Base-by-base conservation (phyloP, 2,329 filamentous ascomycete species). In the Stagonosporopsis tanaceti region DNA sequence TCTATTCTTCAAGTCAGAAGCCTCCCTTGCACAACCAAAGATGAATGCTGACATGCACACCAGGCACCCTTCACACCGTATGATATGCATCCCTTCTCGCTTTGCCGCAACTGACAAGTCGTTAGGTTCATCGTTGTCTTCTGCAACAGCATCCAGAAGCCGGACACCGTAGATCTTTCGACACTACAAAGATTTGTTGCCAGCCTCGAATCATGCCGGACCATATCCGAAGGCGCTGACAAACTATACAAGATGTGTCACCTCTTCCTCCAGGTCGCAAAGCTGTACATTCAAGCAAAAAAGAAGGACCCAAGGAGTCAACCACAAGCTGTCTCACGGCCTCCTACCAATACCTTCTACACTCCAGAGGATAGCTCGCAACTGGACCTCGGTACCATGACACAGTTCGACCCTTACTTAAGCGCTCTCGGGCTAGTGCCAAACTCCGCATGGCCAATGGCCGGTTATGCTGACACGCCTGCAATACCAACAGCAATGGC, bases 221-320 rank as follows among this genome's bases (percentile, higher is more conserved):
- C 78, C 4, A 76, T 82, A 2, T 89, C 86, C 1, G 84, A 88
- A 65, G 82, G 84, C 2, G 81, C 87, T 22, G 80, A 84, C 27
- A 87, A 86, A 65, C 78, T 90, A 12, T 83, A 87, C 65, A 83
- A 81, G n/a, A 79, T 90, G 27, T 89, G 85, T 63, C 80, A 83
- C 34, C 81, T 89, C 25, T 85, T 90, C 69, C 81, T 82, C 58
- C 84, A 84, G 52, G 85, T 89, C 6, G 86, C 87, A 6, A 79
- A 79, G 41, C 75, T 88, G 4, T 90, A 89, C 62, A 78, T 89
- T 6, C 84, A 88, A 65, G 83, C 86, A 25, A 88, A 87, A 66
- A 76, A 28, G 17, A 77, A 76, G 62, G 80, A 84, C 46, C 76
- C 35, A 8, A 37, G 27, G 15, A 53, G 12, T 12, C 53, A 46